A percentile compares a stretch with the other conserved stretches of the same genome.
phyloP scores from a whole-genome alignment of 441 rosid species.

The Erodium texanum region DNA sequence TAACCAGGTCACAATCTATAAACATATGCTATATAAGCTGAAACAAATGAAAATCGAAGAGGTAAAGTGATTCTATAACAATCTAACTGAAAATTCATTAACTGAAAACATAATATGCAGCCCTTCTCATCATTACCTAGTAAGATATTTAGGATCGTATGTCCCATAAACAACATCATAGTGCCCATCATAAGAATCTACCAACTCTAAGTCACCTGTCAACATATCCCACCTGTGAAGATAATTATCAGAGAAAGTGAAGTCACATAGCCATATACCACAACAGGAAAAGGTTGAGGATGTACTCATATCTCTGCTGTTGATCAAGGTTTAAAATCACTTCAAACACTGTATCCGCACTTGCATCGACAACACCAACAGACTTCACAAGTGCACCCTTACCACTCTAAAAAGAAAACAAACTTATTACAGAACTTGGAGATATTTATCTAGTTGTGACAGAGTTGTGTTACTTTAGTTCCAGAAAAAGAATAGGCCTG shows the following conservation, averaged over 20 bases:
- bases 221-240: conserved; percentile 90
- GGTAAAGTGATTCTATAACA: not conserved
- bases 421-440: conserved; percentile 13
- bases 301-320: conserved; percentile 88
- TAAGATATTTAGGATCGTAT: conserved; percentile 73
- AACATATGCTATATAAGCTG: not conserved
- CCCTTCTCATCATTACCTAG: conserved; percentile 45
- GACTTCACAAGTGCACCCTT: conserved; percentile 88
- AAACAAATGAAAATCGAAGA: not conserved
- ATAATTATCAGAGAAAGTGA: conserved; percentile 26
- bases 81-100: not conserved
- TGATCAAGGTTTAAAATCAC: conserved; percentile 66
- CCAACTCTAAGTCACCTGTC: conserved; percentile 78
- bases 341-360: conserved; percentile 86
- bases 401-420: conserved; percentile 43
- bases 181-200: conserved; percentile 86
- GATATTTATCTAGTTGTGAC: conserved; percentile 6
- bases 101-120: not conserved
- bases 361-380: conserved; percentile 80
- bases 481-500: not conserved
- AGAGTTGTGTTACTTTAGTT: conserved; percentile 9
- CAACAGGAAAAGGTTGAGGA: conserved; percentile 17
- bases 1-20: not conserved
- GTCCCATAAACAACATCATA: conserved; percentile 80
- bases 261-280: conserved; percentile 14